Evolutionary conservation across 768 basidiomycete genomes (phyloP), one percentile per base, ranked within the genome.

Genomic region (Pholiota microspora): DNA sequence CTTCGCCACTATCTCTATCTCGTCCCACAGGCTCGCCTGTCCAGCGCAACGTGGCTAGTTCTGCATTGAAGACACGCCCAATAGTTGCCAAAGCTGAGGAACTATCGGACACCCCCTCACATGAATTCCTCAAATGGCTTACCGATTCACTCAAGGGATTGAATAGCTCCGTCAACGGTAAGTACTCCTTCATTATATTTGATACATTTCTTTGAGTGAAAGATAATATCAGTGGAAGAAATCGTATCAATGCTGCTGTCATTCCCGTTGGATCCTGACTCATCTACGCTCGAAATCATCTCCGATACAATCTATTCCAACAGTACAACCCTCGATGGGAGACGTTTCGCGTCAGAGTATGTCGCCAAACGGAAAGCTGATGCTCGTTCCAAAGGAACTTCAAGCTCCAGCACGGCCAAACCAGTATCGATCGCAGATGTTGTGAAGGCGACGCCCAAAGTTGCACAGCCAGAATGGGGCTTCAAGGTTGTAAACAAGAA

Each of bases 401-500:
- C 67, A 6, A 60, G 62, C 21, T 64, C 69, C 2, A 61, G 75
- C 8, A 69, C 69, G 44, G 70, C 73, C 7, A 88, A 88, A 60
- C 74, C 78, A 27, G 74, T 87, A 18, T 89, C 89, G 1, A 89
- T 92, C 57, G 92, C 91, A 9, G 92, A 93, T 56, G 94, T 97
- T 2, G 92, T 98, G 55, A 96, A 94, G 71, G 81, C 88, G 8
- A 85, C 88, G 58, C 93, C 92, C 1, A 92, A 92, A 71, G 76
- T 84, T 16, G 71, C 78, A 35, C 84, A 85, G 54, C 77, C 82
- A 40, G 89, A 91, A 66, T 95, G 94, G 89, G 84, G 85, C 6
- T 94, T 93, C 77, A 95, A 94, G 4, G 91, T 94, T 49, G 93
- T 94, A 62, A 94, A 95, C 79, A 97, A 95, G 77, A 97, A 93